Evolutionary conservation across 768 basidiomycete genomes (phyloP), one percentile per base, ranked within the genome.

Genomic region (Hirschioporus abietinus): DNA sequence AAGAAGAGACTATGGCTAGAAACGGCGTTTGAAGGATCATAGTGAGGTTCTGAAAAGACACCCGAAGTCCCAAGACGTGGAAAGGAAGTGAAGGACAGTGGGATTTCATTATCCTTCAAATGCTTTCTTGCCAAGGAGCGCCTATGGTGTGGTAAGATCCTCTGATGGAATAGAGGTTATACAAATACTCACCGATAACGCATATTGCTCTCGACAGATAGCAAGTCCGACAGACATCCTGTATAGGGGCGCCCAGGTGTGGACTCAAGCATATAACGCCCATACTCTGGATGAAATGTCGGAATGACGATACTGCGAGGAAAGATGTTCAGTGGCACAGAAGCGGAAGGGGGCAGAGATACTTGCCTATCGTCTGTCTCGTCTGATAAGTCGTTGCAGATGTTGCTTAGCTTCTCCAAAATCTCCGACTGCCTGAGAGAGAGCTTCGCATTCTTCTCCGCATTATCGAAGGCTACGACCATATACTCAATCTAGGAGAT

Each of bases 371-470:
- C 83, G 25, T 85, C 84, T 66, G 82, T 84, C 69, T 84, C 85
- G 20, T 81, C 80, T 63, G 82, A 80, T 36, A 96, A 88, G 70
- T 88, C 86, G 62, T 84, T 78, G 24, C 91, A 88, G 59, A 91
- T 87, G 58, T 83, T 76, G 68, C 80, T 84, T 64, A 98, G 83
- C 76, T 93, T 91, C 25, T 83, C 84, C 52, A 99, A 83, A 70
- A 99, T 96, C 79, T 99, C 96, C 0, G 91, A 89, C 78, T 99
- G 97, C 58, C 96, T 86, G n/a, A 99, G 84, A 42, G 95, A 96
- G 27, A 99, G 82, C 69, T 88, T 88, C 0, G 95, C 97, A 68
- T 88, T 90, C 78, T 90, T 93, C 60, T 83, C 73, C 65, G 85
- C 81, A 70, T 92, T 81, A 77, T 97, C 90, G 76, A 96, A 90